Percentiles rank a stretch among this genome's conserved stretches.
Conservation (phyloP, 768 basidiomycete genomes). For the Auriculariales sp. region DNA sequence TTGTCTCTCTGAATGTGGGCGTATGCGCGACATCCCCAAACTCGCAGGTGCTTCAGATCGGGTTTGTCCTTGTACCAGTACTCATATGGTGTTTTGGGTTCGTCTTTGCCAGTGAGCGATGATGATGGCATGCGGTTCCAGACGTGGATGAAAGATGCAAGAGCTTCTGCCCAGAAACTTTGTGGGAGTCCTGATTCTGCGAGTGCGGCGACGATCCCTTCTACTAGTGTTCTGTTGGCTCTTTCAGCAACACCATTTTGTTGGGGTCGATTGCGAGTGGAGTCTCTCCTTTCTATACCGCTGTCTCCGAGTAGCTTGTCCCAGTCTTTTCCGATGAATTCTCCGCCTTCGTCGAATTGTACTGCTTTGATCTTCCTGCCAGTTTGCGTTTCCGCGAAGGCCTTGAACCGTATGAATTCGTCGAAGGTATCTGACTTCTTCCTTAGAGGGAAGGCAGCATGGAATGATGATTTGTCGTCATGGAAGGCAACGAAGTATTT, state of each 20-base stretch:
- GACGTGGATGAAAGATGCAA: slow-evolving; percentile 8
- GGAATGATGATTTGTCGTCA: too few relatives aligned
- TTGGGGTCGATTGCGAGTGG: too few relatives aligned
- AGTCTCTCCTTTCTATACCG: too few relatives aligned
- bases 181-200: too few relatives aligned
- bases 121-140: slow-evolving; percentile 7
- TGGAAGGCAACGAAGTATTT: too few relatives aligned
- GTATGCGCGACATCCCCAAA: slow-evolving; percentile 14
- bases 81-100: slow-evolving; percentile 11
- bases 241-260: too few relatives aligned
- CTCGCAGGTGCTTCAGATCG: slow-evolving; percentile 11
- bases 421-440: slow-evolving; percentile 15
- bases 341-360: slow-evolving; percentile 18
- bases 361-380: slow-evolving; percentile 13
- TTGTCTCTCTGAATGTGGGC: slow-evolving; percentile 10
- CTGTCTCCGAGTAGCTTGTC: too few relatives aligned
- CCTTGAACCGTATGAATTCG: slow-evolving; percentile 20
- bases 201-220: too few relatives aligned
- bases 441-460: slow-evolving; percentile 11
- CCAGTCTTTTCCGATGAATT: too few relatives aligned
- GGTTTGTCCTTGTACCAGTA: slow-evolving; percentile 10
- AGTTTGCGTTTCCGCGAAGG: slow-evolving; percentile 17
- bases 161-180: too few relatives aligned
- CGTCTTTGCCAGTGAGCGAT: not conserved
- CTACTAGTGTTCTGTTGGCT: too few relatives aligned